phyloP scores from a whole-genome alignment of 164 flowering plant genomes.

The Liriodendron chinense region DNA sequence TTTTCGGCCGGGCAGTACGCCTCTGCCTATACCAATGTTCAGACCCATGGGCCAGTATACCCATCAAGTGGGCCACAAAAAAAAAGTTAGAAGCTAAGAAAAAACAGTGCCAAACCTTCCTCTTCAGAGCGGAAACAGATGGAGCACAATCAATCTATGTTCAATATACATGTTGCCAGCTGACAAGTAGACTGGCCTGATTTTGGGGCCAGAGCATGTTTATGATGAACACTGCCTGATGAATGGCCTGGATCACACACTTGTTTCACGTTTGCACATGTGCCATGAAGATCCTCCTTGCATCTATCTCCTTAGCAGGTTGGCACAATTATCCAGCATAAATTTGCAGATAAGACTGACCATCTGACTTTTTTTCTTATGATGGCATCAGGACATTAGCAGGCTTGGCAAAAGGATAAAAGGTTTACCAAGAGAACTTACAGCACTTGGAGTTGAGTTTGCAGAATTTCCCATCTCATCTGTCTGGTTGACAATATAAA shows the following conservation, averaged over 20 bases:
- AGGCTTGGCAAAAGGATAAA: neutral
- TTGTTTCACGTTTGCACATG: neutral
- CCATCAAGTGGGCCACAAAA: too few species aligned
- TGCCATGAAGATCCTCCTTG: neutral
- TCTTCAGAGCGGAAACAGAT: too few species aligned
- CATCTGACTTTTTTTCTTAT: neutral
- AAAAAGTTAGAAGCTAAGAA: too few species aligned
- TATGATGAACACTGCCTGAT: neutral
- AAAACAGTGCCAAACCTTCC: too few species aligned
- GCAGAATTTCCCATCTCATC: constrained; percentile 37
- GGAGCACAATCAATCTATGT: too few species aligned
- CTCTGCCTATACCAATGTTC: too few species aligned
- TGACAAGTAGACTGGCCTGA: too few species aligned
- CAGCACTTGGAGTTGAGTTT: constrained; percentile 35
- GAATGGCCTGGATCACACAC: neutral
- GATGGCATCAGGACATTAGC: neutral
- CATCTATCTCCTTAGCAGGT: too few species aligned
- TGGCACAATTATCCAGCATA: neutral
- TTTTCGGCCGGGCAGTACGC: too few species aligned
- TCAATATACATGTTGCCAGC: too few species aligned
- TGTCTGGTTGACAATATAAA: constrained; percentile 36
- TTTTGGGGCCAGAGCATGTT: too few species aligned
- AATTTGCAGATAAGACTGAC: neutral
- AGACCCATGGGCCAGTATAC: too few species aligned
- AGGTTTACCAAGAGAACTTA: constrained; percentile 37